Base-by-base conservation (phyloP, 495 filamentous ascomycete species). In the Xylaria venustula region DNA sequence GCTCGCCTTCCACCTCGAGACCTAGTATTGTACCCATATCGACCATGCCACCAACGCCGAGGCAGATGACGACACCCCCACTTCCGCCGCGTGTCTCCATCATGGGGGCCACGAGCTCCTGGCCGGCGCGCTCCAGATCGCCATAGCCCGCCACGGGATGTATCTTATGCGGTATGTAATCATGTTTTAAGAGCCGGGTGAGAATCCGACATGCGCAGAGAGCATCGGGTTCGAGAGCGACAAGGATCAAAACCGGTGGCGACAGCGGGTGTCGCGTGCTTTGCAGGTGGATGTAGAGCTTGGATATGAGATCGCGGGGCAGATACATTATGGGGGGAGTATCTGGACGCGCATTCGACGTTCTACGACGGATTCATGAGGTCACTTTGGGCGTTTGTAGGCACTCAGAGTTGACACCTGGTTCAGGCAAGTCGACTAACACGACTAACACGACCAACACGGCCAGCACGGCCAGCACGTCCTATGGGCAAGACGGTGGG, bases 141-240 rank as follows among this genome's bases (percentile, higher is more conserved):
- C 85, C 87, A 86, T 97, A 97, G 32, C 94, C 94, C 15, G 89
- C 84, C 36, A 98, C 87, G 4, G 95, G 94, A 65, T 96, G 90
- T 61, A 98, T 96, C 80, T 96, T 97, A 76, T 98, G 93, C n/a
- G 88, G 88, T 64, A 98, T 95, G 71, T 93, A 98, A 80, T 98
- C 94, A 79, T 91, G 89, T 79, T 93, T 97, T 51, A 98, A 81
- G 17, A 98, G 83, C 14, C 87, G 83, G 1, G 94, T 94, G 15
- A 98, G 84, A 55, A 98, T 98, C 52, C 93, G 92, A 68, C 91
- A 93, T 52, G 93, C 95, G 76, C 94, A 98, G 36, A 98, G 86
- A 52, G 93, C 90, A 79, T 98, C 94, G 46, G 93, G 91, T 71
- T 97, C 94, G 68, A 98, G 88, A 30, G 93, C 90, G 60, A 91